Base-by-base conservation (phyloP, 176 grass and related monocot genomes). In the Guadua angustifolia region DNA sequence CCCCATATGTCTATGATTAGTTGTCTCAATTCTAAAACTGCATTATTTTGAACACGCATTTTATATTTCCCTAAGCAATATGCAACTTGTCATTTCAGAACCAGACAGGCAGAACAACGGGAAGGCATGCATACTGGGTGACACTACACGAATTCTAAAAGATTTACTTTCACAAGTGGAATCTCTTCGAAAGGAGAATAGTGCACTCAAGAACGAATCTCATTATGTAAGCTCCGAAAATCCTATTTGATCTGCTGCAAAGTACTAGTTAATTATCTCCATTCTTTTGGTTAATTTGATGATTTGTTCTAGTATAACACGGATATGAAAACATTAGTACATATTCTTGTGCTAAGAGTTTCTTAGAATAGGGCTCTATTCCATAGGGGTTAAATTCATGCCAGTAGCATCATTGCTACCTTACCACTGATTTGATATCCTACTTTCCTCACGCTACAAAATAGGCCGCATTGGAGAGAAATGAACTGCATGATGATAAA, bases 91-190 rank as follows among this genome's bases (percentile, higher is more conserved):
- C 8, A 79, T 88, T 92, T 67, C 92, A 97, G 94, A 97, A 81
- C 69, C 89, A 38, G 94, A 94, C 77, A 85, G 90, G 83, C 92
- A 89, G 88, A 97, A 92, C 73, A 97, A 83, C 0, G 85, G 92
- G 7, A 97, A 97, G 83, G 94, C 92, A 70, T 90, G 79, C 60
- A 84, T 97, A 84, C 58, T 97, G 55, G 84, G 85, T 73, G 94
- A 94, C 67, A 76, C 94, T 49, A 85, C 92, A 58, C 69, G 90
- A 60, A 89, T 92, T 59, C 78, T 97, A 14, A 91, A 87, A 46
- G 89, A 94, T 75, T 81, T 94, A 79, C 25, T 92, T 90, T 82
- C 85, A 46, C 92, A 90, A 92, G 88, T 97, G 83, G 94, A 97
- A 45, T 86, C 88, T 57, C 88, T 97, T 76, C 90, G 88, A 73